Evolutionary conservation across 1,284 basidiomycete genomes (phyloP), one percentile per base, ranked within the genome.

Genomic region (Anthracocystis panici-leucophaei): DNA sequence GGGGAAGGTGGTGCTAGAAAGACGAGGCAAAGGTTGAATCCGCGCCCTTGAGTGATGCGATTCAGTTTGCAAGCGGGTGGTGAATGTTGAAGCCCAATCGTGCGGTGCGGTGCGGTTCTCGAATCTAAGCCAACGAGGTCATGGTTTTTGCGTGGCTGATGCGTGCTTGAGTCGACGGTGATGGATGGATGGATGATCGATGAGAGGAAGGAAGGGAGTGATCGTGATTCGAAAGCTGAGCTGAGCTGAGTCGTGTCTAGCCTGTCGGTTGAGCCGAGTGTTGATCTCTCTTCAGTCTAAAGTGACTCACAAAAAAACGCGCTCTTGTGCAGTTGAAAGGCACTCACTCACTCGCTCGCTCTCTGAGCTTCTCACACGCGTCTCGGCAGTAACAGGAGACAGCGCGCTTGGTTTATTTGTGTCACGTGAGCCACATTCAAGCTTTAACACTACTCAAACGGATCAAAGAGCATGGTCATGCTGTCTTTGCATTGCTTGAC

Each of bases 211-310:
- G 20, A 31, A 50, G 21, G 3, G 38, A 11, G 6, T 5, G 9
- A n/a, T 25, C 27, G 49, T 41, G 16, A 33, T 5, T 10, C 35
- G 20, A 48, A 49, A 60, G 58, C 40, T 38, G 50, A 52, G 21
- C 33, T 42, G 50, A 60, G 58, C 40, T 38, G 50, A 52, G 21
- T 21, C 31, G n/a, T 45, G 14, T 38, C 31, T 33, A 12, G 31
- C 4, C 6, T n/a, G 20, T 33, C 20, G 38, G 46, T 18, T 21
- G 21, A 27, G 49, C 49, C 33, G n/a, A 35, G 50, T 60, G 65
- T 63, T 63, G 58, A 25, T 61, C 51, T 60, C n/a, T 29, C n/a
- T 33, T 33, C 20, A 16, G 45, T 40, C 35, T 41, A 16, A 7
- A 51, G 45, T 55, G 23, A 27, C 40, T 1, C 52, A 44, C 50